phyloP scores from a whole-genome alignment of 352 stramenopile genomes.

The Pythium phragmitis region DNA sequence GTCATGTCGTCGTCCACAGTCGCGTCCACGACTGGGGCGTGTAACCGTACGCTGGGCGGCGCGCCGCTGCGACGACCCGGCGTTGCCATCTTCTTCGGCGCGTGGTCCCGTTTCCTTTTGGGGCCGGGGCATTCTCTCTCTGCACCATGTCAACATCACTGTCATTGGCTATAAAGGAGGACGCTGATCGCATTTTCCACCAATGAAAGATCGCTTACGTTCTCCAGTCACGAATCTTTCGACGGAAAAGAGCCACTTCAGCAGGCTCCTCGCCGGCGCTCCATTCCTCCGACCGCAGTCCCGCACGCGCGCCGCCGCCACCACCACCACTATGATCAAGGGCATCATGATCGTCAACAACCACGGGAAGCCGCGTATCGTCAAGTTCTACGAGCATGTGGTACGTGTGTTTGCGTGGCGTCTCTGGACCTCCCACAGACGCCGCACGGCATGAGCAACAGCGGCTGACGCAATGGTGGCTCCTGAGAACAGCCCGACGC shows the following conservation, averaged over 20 bases:
- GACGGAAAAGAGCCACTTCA: constrained; percentile 15
- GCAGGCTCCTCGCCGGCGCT: too few species aligned
- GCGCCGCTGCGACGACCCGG: neutral
- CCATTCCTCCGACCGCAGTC: neutral
- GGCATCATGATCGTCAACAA: constrained; percentile 99
- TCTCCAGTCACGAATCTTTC: constrained; percentile 29
- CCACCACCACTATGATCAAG: constrained; percentile 92
- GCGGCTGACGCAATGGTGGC: neutral
- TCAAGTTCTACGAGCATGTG: constrained; percentile 99
- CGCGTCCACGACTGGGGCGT: neutral
- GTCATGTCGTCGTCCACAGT: constrained; percentile 28
- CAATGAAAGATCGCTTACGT: constrained; percentile 4
- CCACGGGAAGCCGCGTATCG: constrained; percentile 97
- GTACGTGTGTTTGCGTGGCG: constrained; percentile 45
- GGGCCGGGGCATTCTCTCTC: neutral
- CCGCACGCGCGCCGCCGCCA: neutral
- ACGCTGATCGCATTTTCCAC: constrained; percentile 7
- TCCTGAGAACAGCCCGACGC: constrained; percentile 82
- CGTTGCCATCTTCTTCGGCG: neutral
- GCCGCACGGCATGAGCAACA: too few species aligned
- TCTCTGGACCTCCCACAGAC: neutral
- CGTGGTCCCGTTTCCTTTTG: constrained; percentile 1
- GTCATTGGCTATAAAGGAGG: constrained; percentile 23
- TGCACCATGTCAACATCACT: neutral
- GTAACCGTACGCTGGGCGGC: constrained; percentile 16